phyloP scores from a whole-genome alignment of 2,329 filamentous ascomycete genomes.

The Gnomoniopsis sp. region DNA sequence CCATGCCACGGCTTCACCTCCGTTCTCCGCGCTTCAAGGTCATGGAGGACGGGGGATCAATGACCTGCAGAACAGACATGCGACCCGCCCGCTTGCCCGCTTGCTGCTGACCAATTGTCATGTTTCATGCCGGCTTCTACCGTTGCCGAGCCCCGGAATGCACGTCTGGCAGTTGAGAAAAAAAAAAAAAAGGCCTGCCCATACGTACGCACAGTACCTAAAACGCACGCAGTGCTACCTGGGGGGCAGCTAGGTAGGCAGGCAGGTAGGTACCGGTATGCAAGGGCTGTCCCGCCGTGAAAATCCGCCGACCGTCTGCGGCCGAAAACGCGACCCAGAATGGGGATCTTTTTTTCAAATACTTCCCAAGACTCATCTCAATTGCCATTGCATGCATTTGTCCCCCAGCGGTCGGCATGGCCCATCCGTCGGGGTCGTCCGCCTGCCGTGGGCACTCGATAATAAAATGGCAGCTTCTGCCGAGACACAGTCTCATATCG shows the following conservation, averaged over 20 bases:
- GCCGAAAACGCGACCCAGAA: conserved; percentile 15
- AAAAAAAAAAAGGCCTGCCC: background rate
- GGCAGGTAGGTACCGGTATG: too few relatives aligned
- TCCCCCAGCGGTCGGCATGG: too few relatives aligned
- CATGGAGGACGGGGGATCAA: conserved; percentile 3
- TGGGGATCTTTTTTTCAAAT: conserved; percentile 2
- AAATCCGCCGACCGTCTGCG: conserved; percentile 9
- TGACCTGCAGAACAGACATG: conserved; percentile 11
- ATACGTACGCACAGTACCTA: too few relatives aligned
- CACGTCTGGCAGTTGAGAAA: conserved; percentile 13
- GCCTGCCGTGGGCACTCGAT: background rate
- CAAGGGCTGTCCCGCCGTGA: conserved; percentile 3
- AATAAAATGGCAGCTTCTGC: conserved; percentile 14
- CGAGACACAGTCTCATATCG: conserved; percentile 17
- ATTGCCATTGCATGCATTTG: background rate
- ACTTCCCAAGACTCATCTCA: background rate
- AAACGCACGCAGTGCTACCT: too few relatives aligned
- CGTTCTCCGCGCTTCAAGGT: conserved; percentile 6
- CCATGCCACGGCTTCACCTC: background rate
- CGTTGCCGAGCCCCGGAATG: conserved; percentile 12
- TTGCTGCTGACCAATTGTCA: conserved; percentile 12
- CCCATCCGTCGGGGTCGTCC: background rate
- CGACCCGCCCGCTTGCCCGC: background rate
- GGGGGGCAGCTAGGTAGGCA: too few relatives aligned
- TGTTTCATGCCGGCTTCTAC: conserved; percentile 17